Conservation (phyloP, 176 grass and related monocot species). For the Urochloa ruziziensis region DNA sequence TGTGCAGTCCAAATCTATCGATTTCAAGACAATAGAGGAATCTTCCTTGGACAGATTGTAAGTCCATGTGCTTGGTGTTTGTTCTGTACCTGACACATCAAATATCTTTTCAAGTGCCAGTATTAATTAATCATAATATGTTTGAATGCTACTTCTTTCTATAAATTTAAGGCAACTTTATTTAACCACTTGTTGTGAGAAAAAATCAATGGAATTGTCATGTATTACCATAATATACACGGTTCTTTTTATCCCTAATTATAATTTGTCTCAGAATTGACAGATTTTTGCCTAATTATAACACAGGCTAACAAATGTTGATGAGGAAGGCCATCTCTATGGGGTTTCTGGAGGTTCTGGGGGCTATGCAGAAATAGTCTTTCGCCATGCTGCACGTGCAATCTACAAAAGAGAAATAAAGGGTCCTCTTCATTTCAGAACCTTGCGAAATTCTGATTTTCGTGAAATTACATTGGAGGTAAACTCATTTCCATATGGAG, state of each 20-base stretch:
- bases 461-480: constrained; percentile 80
- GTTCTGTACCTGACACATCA: constrained; percentile 1
- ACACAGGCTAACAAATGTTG: constrained; percentile 86
- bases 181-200: not conserved
- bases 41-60: constrained; percentile 80
- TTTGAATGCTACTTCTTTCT: not conserved
- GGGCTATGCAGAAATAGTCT: constrained; percentile 88
- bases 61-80: constrained; percentile 27
- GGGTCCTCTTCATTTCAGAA: constrained; percentile 65
- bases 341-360: constrained; percentile 93
- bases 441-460: constrained; percentile 84
- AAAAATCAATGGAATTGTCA: not conserved
- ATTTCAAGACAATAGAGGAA: constrained; percentile 85
- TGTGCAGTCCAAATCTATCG: constrained; percentile 72
- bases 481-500: constrained; percentile 6
- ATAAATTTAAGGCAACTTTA: not conserved
- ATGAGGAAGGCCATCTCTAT: constrained; percentile 76
- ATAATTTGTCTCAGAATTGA: not conserved
- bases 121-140: not conserved
- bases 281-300: constrained; percentile 4
- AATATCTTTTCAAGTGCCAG: not conserved
- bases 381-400: constrained; percentile 62
- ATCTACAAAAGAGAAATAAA: constrained; percentile 77
- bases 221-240: not conserved
- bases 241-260: not conserved